A percentile compares a stretch with the other conserved stretches of the same genome.
phyloP scores from a whole-genome alignment of 768 basidiomycete genomes.

The Saitozyma podzolica region DNA sequence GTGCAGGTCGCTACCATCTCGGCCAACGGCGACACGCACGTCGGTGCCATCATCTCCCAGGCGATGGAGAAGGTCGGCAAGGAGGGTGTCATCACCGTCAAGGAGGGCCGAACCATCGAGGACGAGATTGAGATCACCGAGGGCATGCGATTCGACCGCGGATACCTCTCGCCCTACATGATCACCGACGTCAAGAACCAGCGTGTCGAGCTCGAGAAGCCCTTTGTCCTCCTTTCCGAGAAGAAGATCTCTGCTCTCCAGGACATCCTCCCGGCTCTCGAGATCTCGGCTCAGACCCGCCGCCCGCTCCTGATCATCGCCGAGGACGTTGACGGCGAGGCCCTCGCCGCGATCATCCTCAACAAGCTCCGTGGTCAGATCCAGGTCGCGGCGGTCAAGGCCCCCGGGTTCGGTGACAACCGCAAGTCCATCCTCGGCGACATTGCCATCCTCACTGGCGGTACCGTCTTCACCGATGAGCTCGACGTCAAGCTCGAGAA shows the following conservation, averaged over 20 bases:
- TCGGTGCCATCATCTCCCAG: constrained; percentile 92
- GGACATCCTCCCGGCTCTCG: constrained; percentile 88
- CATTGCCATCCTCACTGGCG: constrained; percentile 93
- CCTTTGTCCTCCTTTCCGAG: constrained; percentile 86
- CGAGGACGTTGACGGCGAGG: constrained; percentile 97
- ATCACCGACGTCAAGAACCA: constrained; percentile 97
- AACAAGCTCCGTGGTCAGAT: constrained; percentile 99
- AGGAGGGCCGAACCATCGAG: constrained; percentile 96
- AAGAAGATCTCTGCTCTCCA: constrained; percentile 96
- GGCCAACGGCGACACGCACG: constrained; percentile 76
- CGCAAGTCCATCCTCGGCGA: constrained; percentile 97
- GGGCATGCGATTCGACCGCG: constrained; percentile 99
- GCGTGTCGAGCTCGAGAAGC: constrained; percentile 96
- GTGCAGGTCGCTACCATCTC: constrained; percentile 81
- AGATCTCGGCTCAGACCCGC: constrained; percentile 62
- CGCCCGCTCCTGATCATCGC: constrained; percentile 95
- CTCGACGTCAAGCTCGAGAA: constrained; percentile 96
- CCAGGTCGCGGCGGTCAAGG: constrained; percentile 90
- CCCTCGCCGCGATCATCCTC: constrained; percentile 93
- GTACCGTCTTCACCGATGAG: constrained; percentile 94
- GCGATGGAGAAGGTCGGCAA: constrained; percentile 99
- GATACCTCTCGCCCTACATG: constrained; percentile 97
- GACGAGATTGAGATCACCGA: constrained; percentile 99
- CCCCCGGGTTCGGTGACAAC: constrained; percentile 97
- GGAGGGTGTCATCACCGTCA: constrained; percentile 99